Percentiles rank a stretch among this genome's conserved stretches.
Evolutionary conservation across 116 monocot species (phyloP).

Genomic region (Papilionanthe hybrid): DNA sequence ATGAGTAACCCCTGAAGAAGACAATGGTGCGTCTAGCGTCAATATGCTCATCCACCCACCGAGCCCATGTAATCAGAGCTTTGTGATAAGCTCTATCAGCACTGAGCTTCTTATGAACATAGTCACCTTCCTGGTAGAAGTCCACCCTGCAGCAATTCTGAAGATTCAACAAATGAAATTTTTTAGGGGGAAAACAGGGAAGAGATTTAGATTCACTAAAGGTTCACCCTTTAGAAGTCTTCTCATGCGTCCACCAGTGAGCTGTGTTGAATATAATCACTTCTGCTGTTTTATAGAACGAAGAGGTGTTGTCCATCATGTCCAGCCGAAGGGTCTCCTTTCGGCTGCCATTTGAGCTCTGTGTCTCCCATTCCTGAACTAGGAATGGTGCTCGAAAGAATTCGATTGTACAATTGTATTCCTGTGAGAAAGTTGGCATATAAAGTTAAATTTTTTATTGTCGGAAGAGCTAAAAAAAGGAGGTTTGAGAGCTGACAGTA

Average conservation of each 20-base stretch:
- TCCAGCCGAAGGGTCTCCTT: constrained; percentile 47
- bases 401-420: constrained; percentile 54
- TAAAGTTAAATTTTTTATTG: too few species aligned
- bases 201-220: neutral
- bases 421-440: constrained; percentile 15
- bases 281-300: constrained; percentile 33
- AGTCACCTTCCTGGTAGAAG: constrained; percentile 44
- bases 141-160: constrained; percentile 18
- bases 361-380: constrained; percentile 22
- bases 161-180: neutral
- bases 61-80: constrained; percentile 48
- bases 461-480: too few species aligned
- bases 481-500: constrained; percentile 15
- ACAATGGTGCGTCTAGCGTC: constrained; percentile 23
- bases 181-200: neutral
- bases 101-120: constrained; percentile 27
- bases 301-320: constrained; percentile 20
- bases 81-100: constrained; percentile 27
- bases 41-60: constrained; percentile 41
- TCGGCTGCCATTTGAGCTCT: constrained; percentile 9
- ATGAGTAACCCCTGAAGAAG: constrained; percentile 50
- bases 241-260: constrained; percentile 65
- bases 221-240: constrained; percentile 51
- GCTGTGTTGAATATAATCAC: constrained; percentile 55
- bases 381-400: constrained; percentile 43